These are phyloP conservation scores for Boletus fagicola DNA, from an alignment of 768 basidiomycete genomes.

Conservation along the genomic window DNA sequence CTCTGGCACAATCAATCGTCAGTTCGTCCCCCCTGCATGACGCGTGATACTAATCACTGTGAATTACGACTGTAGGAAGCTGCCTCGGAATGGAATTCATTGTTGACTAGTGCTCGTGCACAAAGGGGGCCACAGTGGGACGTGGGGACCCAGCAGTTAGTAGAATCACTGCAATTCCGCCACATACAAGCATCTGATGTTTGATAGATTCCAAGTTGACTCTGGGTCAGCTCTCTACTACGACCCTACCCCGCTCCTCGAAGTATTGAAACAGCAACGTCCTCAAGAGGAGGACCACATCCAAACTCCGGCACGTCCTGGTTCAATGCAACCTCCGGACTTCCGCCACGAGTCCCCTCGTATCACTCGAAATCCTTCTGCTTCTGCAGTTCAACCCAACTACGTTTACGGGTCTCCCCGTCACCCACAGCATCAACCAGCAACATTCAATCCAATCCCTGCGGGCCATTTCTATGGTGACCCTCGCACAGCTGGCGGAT, in stretches of 20 bases:
- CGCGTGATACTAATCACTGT: background rate
- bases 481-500: conserved; percentile 31
- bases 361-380: conserved; percentile 32
- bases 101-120: conserved; percentile 74
- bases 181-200: background rate
- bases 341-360: conserved; percentile 36
- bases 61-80: conserved; percentile 46
- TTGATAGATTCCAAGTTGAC: conserved; percentile 70
- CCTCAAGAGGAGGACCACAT: conserved; percentile 30
- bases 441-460: conserved; percentile 35
- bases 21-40: conserved; percentile 26
- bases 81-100: conserved; percentile 84
- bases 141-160: conserved; percentile 81
- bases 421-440: conserved; percentile 30
- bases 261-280: conserved; percentile 44
- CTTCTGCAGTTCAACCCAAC: conserved; percentile 28
- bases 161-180: conserved; percentile 9
- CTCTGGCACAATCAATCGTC: conserved; percentile 64
- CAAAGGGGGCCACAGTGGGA: conserved; percentile 88
- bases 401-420: conserved; percentile 33
- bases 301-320: conserved; percentile 18
- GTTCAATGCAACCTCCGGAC: conserved; percentile 34
- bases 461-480: conserved; percentile 43
- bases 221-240: conserved; percentile 71
- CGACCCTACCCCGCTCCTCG: conserved; percentile 59